Base-by-base conservation (phyloP, 257 asterid genomes). In the Salvia hispanica region DNA sequence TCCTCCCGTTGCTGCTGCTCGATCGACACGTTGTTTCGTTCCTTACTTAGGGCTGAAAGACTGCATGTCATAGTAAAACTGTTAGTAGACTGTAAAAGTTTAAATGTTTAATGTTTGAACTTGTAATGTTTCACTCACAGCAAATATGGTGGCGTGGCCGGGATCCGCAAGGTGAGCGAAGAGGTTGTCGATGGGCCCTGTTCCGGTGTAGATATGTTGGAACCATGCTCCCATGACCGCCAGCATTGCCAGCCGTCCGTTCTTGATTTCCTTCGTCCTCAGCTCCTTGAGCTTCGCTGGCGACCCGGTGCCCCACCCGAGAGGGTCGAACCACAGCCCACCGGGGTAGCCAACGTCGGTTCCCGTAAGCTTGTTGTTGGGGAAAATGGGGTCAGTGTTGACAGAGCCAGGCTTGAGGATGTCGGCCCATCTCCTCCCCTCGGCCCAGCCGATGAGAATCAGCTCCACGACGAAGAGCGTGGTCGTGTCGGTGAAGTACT, bases 141-240 rank as follows among this genome's bases (percentile, higher is more conserved):
- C 86, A 44, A 93, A 93, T 62, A 93, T 61, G 42, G 95, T 93
- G 73, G 95, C 95, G 34, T 93, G 97, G 40, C 99, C 99, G 0
- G 99, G 97, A 77, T 94, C 99, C 0, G 96, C 95, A 12, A 94
- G 97, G 83, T 94, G 97, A 66, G 96, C 97, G 15, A 90, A 90
- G 76, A 93, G 97, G 81, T 93, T 93, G 47, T 93, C 99, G 1
- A 93, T 93, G 33, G 99, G 99, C 3, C 97, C 99, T 0, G 92
- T 86, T 52, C 99, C 97, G 1, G 99, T 93, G 83, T 93, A 93
- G 70, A 90, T 88, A 74, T 89, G 97, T 78, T 94, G 99, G 82
- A 94, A 94, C 99, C 99, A 94, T 0, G 97, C 99, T 43, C 99
- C 99, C 83, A 94, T 84, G 9, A 94, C 99, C 0, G 97, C 99